These are phyloP conservation scores for Backusella liffmaniae DNA, from an alignment of 192 early-diverging fungal genomes.

Conservation along the genomic window DNA sequence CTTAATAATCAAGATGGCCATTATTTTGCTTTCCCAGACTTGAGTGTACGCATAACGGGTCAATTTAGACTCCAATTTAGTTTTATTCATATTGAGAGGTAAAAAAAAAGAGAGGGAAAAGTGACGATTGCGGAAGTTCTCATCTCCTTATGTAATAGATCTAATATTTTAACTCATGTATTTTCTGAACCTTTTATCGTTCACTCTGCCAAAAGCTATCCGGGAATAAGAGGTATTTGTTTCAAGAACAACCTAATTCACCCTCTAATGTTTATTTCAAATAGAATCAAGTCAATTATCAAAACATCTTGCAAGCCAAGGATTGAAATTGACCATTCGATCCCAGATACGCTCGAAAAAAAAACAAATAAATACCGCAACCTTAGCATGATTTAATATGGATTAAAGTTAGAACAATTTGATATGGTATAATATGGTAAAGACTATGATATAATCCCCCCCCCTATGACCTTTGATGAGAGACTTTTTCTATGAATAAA, in stretches of 20 bases:
- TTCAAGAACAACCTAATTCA: no score
- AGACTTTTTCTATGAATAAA: neutral
- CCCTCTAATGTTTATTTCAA: no score
- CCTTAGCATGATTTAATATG: neutral
- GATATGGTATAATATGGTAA: neutral
- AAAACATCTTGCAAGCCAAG: slow-evolving; percentile 11
- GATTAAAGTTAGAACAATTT: neutral
- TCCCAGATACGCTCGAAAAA: neutral
- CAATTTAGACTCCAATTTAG: slow-evolving; percentile 45
- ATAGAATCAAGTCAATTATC: slow-evolving; percentile 8
- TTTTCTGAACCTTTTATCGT: slow-evolving; percentile 18
- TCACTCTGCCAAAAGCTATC: slow-evolving; percentile 13
- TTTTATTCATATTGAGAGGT: slow-evolving; percentile 10
- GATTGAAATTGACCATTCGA: slow-evolving; percentile 3
- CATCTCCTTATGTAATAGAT: neutral
- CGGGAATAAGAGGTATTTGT: slow-evolving; percentile 9
- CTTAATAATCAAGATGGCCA: slow-evolving; percentile 74
- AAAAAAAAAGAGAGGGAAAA: neutral
- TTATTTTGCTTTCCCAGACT: slow-evolving; percentile 92
- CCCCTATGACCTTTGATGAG: neutral
- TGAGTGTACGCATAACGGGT: slow-evolving; percentile 86
- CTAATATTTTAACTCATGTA: neutral
- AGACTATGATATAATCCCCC: neutral
- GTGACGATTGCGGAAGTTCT: neutral
- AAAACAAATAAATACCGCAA: neutral